Conservation (phyloP, 2,329 filamentous ascomycete genomes). For the Claviceps monticola region DNA sequence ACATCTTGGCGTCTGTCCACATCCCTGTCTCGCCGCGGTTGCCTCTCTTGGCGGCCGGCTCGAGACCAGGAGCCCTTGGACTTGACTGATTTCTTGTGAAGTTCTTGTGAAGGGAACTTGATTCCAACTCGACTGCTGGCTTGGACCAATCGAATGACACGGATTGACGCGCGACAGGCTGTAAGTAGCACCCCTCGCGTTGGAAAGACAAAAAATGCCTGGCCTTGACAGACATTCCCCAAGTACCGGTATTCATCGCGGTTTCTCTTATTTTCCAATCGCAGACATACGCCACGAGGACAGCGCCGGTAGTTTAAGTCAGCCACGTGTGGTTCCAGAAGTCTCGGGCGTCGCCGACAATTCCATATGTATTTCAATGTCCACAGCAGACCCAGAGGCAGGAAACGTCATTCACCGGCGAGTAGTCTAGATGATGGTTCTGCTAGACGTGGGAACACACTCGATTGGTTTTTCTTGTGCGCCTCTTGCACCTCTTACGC, state of each 20-base stretch:
- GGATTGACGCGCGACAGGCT: background rate
- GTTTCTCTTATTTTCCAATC: background rate
- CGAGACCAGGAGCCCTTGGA: background rate
- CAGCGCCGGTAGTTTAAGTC: background rate
- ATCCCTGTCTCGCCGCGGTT: background rate
- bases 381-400: background rate
- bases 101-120: no score
- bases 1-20: background rate
- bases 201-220: background rate
- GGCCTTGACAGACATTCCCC: background rate
- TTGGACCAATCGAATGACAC: background rate
- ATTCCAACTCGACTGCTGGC: background rate
- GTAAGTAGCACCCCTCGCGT: background rate
- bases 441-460: background rate
- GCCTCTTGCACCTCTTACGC: background rate
- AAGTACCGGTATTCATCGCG: background rate
- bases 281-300: background rate
- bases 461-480: background rate
- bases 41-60: background rate
- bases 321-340: background rate
- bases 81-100: background rate
- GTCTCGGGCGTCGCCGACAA: slow-evolving; percentile 1
- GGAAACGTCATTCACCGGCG: background rate
- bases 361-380: background rate
- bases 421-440: background rate